Conservation (phyloP, 805 yeast genomes). For the Saturnispora saitoi region DNA sequence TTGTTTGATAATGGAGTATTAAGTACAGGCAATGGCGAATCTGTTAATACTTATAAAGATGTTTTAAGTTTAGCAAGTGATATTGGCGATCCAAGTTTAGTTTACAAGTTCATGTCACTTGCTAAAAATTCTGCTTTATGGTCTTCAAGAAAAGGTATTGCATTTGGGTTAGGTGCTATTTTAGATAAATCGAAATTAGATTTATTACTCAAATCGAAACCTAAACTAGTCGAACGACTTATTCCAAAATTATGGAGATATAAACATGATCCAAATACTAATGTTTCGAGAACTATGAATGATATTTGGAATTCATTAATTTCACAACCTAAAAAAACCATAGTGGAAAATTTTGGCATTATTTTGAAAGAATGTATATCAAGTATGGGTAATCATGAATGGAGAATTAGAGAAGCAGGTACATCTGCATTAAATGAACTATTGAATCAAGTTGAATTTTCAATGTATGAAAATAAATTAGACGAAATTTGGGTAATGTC, state of each 20-base stretch:
- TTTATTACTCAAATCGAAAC: slow-evolving; percentile 46
- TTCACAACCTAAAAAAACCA: slow-evolving; percentile 42
- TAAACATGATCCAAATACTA: slow-evolving; percentile 70
- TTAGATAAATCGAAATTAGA: slow-evolving; percentile 71
- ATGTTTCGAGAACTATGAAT: slow-evolving; percentile 76
- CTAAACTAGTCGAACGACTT: slow-evolving; percentile 46
- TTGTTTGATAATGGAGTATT: slow-evolving; percentile 77
- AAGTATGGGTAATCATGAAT: slow-evolving; percentile 74
- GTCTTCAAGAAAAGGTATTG: slow-evolving; percentile 90
- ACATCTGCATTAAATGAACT: slow-evolving; percentile 63
- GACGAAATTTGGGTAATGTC: slow-evolving; percentile 81
- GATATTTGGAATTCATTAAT: slow-evolving; percentile 79
- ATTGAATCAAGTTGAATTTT: slow-evolving; percentile 50
- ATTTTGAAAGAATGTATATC: slow-evolving; percentile 57
- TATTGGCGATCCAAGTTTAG: slow-evolving; percentile 91
- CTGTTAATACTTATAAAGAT: slow-evolving; percentile 87
- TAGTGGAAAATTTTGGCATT: slow-evolving; percentile 43
- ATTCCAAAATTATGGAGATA: slow-evolving; percentile 81
- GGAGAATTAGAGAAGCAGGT: slow-evolving; percentile 91
- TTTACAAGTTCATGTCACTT: slow-evolving; percentile 87
- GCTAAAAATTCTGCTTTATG: slow-evolving; percentile 83
- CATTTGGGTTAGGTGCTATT: slow-evolving; percentile 84
- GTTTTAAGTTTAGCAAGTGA: slow-evolving; percentile 83
- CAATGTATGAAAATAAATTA: slow-evolving; percentile 40
- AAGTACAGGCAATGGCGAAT: slow-evolving; percentile 75